phyloP scores from a whole-genome alignment of 768 basidiomycete genomes.

The Podaxis sp. region DNA sequence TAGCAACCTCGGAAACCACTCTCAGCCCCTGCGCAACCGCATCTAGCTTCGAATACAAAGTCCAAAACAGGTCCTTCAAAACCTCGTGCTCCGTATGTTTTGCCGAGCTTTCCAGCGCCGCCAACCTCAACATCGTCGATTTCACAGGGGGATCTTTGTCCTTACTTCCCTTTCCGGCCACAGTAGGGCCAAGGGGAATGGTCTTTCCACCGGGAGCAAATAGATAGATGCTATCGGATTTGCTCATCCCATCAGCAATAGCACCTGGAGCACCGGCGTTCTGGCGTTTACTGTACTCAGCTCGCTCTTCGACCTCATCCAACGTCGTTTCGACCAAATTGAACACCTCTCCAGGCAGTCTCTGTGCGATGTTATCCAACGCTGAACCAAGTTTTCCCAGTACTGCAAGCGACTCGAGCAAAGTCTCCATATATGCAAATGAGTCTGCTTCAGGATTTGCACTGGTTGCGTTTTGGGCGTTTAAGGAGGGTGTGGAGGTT shows the following conservation, averaged over 20 bases:
- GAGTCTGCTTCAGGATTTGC: conserved; percentile 89
- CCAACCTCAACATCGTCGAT: conserved; percentile 60
- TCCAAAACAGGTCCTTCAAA: conserved; percentile 93
- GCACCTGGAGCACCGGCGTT: conserved; percentile 45
- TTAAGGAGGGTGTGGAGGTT: conserved; percentile 20
- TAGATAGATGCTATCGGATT: conserved; percentile 55
- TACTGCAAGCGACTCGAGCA: conserved; percentile 90
- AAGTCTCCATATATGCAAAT: conserved; percentile 88
- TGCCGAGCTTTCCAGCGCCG: conserved; percentile 70
- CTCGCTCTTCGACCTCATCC: conserved; percentile 90
- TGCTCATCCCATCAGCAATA: conserved; percentile 33
- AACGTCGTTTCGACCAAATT: conserved; percentile 82
- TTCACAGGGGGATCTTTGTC: conserved; percentile 36
- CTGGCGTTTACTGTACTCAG: conserved; percentile 53
- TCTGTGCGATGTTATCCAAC: conserved; percentile 81
- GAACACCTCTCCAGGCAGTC: conserved; percentile 82
- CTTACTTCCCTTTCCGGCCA: conserved; percentile 2
- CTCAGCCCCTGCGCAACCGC: conserved; percentile 91
- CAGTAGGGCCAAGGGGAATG: conserved; percentile 20
- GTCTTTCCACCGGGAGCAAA: conserved; percentile 36
- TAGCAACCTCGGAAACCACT: conserved; percentile 87
- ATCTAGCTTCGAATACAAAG: conserved; percentile 91
- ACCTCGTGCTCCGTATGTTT: conserved; percentile 83
- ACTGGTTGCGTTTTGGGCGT: conserved; percentile 20
- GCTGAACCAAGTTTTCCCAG: conserved; percentile 85